phyloP scores from a whole-genome alignment of 2,329 filamentous ascomycete genomes.

The Fusarium pininemorale region DNA sequence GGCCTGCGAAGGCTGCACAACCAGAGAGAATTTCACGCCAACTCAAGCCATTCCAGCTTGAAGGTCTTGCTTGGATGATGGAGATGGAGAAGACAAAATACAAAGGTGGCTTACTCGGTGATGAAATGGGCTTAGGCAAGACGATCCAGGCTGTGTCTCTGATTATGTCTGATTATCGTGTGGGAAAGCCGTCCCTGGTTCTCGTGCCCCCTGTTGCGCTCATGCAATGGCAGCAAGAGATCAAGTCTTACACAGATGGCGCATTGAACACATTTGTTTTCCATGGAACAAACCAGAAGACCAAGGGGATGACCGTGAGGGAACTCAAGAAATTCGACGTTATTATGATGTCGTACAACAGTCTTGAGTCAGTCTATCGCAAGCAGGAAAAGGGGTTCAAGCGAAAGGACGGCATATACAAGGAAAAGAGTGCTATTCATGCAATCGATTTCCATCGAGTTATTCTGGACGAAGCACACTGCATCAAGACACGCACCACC shows the following conservation, averaged over 20 bases:
- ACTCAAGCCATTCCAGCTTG: constrained; percentile 92
- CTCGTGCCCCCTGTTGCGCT: constrained; percentile 92
- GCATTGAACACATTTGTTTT: constrained; percentile 90
- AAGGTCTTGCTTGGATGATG: constrained; percentile 94
- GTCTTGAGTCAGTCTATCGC: constrained; percentile 88
- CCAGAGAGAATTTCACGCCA: constrained; percentile 81
- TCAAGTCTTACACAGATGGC: constrained; percentile 83
- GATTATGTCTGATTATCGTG: constrained; percentile 97
- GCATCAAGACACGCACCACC: constrained; percentile 89
- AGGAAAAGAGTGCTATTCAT: constrained; percentile 83
- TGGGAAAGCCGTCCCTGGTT: constrained; percentile 82
- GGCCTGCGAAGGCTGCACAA: constrained; percentile 55
- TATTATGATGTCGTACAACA: constrained; percentile 96
- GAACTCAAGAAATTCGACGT: constrained; percentile 87
- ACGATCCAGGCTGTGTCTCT: constrained; percentile 98
- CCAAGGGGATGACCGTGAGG: constrained; percentile 78
- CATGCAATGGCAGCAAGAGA: constrained; percentile 93
- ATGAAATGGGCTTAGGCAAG: constrained; percentile 99
- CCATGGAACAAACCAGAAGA: constrained; percentile 85
- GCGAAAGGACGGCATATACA: constrained; percentile 81
- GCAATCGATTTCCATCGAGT: constrained; percentile 87
- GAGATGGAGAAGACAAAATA: constrained; percentile 87
- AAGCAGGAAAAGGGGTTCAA: constrained; percentile 93
- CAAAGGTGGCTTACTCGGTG: constrained; percentile 89
- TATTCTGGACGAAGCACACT: constrained; percentile 94